Evolutionary conservation across 176 grass and related monocot genomes (phyloP).

Genomic region (Triticum aestivum): DNA sequence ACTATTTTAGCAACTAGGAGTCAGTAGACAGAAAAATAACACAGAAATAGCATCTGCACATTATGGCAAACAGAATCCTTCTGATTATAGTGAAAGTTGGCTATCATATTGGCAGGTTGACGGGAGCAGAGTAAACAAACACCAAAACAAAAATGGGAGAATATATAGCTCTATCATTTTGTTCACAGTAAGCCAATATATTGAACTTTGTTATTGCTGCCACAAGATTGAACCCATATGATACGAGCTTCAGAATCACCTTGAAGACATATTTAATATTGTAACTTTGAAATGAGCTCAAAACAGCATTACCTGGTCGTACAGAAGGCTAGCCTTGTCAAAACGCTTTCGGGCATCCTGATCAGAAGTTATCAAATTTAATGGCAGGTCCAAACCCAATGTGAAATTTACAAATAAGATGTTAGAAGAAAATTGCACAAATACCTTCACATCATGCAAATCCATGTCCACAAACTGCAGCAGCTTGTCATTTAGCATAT

Average conservation of each 20-base stretch:
- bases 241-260: background rate
- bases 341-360: constrained; percentile 92
- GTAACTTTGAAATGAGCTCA: background rate
- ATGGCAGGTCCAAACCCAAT: constrained; percentile 20
- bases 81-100: background rate
- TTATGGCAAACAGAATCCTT: background rate
- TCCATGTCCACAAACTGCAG: constrained; percentile 95
- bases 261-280: background rate
- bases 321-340: constrained; percentile 96
- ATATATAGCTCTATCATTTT: background rate
- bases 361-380: constrained; percentile 30
- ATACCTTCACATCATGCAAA: constrained; percentile 95
- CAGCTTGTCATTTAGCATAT: constrained; percentile 97
- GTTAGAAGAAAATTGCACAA: background rate
- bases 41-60: background rate
- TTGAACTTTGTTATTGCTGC: background rate
- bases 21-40: background rate
- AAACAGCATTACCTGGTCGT: constrained; percentile 79
- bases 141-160: background rate
- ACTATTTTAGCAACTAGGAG: background rate
- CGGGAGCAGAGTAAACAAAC: background rate
- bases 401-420: constrained; percentile 13
- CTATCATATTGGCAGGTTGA: background rate
- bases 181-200: background rate
- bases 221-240: background rate